Percentiles rank a stretch among this genome's conserved stretches.
These are phyloP conservation scores for Metarhizium anisopliae DNA, from an alignment of 2,329 filamentous ascomycete genomes.

Conservation along the genomic window DNA sequence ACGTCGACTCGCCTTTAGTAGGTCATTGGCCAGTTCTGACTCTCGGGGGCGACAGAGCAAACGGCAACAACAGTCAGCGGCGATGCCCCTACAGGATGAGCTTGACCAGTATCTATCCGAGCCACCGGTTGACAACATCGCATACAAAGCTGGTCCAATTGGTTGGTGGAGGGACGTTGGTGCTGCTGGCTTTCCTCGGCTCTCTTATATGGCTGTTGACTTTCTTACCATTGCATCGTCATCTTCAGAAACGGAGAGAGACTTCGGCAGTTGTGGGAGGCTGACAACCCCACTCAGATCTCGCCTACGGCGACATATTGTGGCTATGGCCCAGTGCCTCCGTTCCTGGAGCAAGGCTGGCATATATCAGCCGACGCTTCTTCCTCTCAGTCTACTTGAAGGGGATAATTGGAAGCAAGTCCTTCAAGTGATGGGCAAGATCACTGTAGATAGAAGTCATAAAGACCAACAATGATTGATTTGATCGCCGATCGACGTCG, in stretches of 20 bases:
- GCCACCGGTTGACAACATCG: neutral
- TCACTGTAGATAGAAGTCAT: neutral
- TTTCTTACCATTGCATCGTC: neutral
- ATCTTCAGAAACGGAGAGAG: neutral
- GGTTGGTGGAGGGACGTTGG: neutral
- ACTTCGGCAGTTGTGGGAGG: neutral
- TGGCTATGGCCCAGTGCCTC: neutral
- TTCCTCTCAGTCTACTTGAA: neutral
- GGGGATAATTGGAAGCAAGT: neutral
- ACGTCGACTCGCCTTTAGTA: neutral
- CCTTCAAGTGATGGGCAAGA: neutral
- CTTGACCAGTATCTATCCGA: neutral
- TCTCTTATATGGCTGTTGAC: neutral
- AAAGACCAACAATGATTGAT: neutral
- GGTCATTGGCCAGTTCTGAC: neutral
- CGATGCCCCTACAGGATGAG: neutral
- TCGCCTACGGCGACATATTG: neutral
- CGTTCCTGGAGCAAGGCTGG: neutral
- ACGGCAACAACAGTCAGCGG: neutral
- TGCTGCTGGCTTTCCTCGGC: neutral
- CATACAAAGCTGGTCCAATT: neutral
- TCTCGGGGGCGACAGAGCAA: neutral
- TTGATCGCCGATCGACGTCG: neutral
- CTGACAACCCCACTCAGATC: neutral
- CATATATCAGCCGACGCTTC: neutral